Percentiles rank a stretch among this genome's conserved stretches.
These are phyloP conservation scores for Ramalina peruviana DNA, from an alignment of 495 filamentous ascomycete species.

Conservation along the genomic window DNA sequence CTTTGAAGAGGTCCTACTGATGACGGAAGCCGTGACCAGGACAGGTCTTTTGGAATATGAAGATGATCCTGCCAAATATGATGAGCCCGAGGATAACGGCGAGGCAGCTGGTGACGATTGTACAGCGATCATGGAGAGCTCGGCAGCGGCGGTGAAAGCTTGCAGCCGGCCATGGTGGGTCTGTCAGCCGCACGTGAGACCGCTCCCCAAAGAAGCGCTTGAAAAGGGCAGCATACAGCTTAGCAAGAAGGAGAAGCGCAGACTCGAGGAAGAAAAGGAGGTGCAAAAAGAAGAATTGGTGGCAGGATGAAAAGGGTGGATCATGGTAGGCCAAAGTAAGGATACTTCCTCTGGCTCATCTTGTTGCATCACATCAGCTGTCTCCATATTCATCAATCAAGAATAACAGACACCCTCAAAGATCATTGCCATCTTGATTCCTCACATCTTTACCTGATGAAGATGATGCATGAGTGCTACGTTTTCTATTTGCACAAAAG, in stretches of 20 bases:
- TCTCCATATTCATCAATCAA: too few species aligned
- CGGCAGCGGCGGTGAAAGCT: slow-evolving; percentile 49
- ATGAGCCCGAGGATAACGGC: slow-evolving; percentile 22
- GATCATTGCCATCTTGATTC: too few species aligned
- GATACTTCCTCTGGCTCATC: not conserved
- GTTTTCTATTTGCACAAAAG: too few species aligned
- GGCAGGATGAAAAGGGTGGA: slow-evolving; percentile 13
- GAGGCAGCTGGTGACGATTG: slow-evolving; percentile 20
- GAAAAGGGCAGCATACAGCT: slow-evolving; percentile 61
- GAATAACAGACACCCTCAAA: too few species aligned
- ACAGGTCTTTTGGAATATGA: slow-evolving; percentile 63
- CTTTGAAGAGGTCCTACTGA: slow-evolving; percentile 54
- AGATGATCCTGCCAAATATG: slow-evolving; percentile 40
- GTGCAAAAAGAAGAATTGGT: slow-evolving; percentile 8
- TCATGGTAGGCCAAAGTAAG: slow-evolving; percentile 24
- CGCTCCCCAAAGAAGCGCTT: slow-evolving; percentile 77
- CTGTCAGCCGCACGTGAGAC: slow-evolving; percentile 80
- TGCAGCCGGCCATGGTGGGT: slow-evolving; percentile 82
- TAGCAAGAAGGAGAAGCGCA: slow-evolving; percentile 40
- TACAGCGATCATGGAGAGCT: slow-evolving; percentile 32
- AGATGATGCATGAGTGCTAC: too few species aligned
- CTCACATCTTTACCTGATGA: too few species aligned
- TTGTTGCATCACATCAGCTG: too few species aligned
- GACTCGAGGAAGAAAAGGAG: slow-evolving; percentile 22
- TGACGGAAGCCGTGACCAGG: slow-evolving; percentile 57